Evolutionary conservation across 2,329 filamentous ascomycete genomes (phyloP).

Genomic region (Parastagonospora nodorum): DNA sequence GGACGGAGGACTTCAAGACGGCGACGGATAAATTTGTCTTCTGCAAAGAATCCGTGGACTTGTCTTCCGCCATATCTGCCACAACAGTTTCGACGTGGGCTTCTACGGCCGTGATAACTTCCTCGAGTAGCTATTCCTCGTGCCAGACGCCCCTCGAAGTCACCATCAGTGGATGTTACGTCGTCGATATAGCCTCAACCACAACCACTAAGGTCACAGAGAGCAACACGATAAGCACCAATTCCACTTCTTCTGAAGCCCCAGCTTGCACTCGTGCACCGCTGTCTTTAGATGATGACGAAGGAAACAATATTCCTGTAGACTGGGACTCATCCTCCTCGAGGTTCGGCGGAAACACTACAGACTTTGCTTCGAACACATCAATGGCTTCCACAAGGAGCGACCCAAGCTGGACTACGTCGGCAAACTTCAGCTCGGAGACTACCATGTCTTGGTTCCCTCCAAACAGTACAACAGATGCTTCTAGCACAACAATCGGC

Average conservation of each 20-base stretch:
- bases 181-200: conserved; percentile 6
- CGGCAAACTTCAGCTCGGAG: neutral
- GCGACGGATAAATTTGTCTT: conserved; percentile 26
- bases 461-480: too few species aligned
- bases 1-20: conserved; percentile 24
- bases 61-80: conserved; percentile 17
- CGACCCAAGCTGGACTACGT: neutral
- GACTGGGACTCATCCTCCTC: conserved; percentile 9
- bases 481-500: too few species aligned
- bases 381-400: neutral
- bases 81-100: conserved; percentile 10
- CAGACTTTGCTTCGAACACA: neutral
- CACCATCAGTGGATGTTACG: conserved; percentile 21
- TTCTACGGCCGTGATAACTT: neutral
- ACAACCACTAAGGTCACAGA: conserved; percentile 17
- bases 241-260: conserved; percentile 2
- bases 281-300: conserved; percentile 35
- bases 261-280: conserved; percentile 27
- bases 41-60: conserved; percentile 19
- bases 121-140: conserved; percentile 4
- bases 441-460: too few species aligned
- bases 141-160: conserved; percentile 21
- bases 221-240: conserved; percentile 9
- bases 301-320: conserved; percentile 27
- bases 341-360: neutral